Base-by-base conservation (phyloP, 1,284 basidiomycete species). In the Fistulina hepatica region DNA sequence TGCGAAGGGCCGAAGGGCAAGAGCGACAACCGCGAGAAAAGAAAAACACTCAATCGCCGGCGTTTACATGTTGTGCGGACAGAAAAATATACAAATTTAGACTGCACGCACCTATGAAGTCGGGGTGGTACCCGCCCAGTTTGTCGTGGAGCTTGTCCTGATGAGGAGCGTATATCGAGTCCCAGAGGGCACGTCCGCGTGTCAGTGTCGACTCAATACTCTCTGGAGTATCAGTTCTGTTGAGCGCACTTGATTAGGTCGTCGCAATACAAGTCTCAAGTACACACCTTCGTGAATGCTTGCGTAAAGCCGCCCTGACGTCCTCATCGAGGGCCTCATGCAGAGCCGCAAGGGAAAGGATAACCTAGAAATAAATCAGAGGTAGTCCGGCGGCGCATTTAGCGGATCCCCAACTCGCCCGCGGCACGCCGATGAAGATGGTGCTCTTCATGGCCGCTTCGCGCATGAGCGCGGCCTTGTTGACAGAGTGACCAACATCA, bases 371-470 rank as follows among this genome's bases (percentile, higher is more conserved):
- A 33, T 35, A 43, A 21, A 30, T 36, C 28, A 49, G 46, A 44
- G 24, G 33, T 36, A 34, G 17, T 12, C 11, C 33, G 11, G 33
- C 33, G 15, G 17, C 20, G 13, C 7, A 12, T 7, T 34, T 16
- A 12, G 33, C 6, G 20, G 33, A 19, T 15, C 17, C 6, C 17
- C 17, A 13, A 50, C 78, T 59, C 52, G 89, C 85, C 59, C 86
- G 74, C 48, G 90, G 89, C 40, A 94, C 89, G 27, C 92, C 92
- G 46, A 89, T 77, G 58, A 95, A 92, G 48, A 92, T 86, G 53
- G 83, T 80, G 51, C 88, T 92, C 64, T 98, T 97, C 55, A 98
- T 58, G 4, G 90, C 90, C 7, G 84, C 77, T 65, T 98, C 94
- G 36, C 94, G 75, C 76, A 97, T 92, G 49, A 92, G 58, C 45